These are phyloP conservation scores for Sclerotinia minor DNA, from an alignment of 2,329 filamentous ascomycete genomes.

Conservation along the genomic window DNA sequence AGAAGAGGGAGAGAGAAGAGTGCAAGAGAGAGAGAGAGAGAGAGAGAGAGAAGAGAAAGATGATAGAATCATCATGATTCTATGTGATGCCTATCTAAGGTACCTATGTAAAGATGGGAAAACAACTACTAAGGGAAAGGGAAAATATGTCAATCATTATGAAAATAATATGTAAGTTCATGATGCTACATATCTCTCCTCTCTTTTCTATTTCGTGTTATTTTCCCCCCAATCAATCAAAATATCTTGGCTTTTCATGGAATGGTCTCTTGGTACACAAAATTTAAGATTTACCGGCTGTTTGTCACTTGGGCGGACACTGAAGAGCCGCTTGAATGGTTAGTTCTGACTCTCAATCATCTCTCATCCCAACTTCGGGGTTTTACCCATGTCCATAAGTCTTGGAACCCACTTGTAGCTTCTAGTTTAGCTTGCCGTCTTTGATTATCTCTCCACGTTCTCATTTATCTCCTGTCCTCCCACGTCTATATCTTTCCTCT, in stretches of 20 bases:
- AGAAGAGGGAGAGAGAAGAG: too few species aligned
- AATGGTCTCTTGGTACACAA: slow-evolving; percentile 14
- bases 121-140: not conserved
- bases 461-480: slow-evolving; percentile 16
- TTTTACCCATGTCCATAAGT: slow-evolving; percentile 17
- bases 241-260: slow-evolving; percentile 4
- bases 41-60: not conserved
- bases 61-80: not conserved
- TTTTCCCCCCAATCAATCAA: slow-evolving; percentile 5
- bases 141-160: not conserved
- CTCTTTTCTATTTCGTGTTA: not conserved
- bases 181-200: not conserved
- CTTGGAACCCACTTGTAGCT: slow-evolving; percentile 7
- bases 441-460: slow-evolving; percentile 14
- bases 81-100: too few species aligned
- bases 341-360: slow-evolving; percentile 15
- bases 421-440: slow-evolving; percentile 12
- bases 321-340: not conserved
- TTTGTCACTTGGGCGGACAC: not conserved
- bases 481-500: slow-evolving; percentile 37
- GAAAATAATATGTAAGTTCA: not conserved
- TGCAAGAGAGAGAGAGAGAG: not conserved
- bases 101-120: not conserved
- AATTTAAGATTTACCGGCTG: slow-evolving; percentile 15
- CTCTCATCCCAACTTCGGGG: slow-evolving; percentile 16